Evolutionary conservation across 108 stramenopile species (phyloP), one percentile per base, ranked within the genome.

Genomic region (Epipyxis sp.): DNA sequence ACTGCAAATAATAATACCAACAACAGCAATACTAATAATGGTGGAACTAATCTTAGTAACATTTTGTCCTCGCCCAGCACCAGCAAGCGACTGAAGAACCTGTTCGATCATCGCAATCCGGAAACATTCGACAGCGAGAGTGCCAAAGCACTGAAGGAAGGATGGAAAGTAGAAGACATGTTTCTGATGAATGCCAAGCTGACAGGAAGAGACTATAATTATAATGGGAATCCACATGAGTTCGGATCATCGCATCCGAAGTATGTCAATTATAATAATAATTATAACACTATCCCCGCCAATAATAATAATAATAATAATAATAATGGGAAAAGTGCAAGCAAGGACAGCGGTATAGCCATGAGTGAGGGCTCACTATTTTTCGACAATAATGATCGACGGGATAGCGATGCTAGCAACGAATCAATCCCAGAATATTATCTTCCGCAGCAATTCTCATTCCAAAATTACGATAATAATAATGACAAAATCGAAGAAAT

Each of bases 191-290:
- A 74, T 57, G 44, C 71, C 20, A 39, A 3, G 3, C 34, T 74
- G 20, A 74, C 71, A 27, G 71, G 71, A 3, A 27, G 25, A 27
- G 44, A 46, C 6, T 74, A 74, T 37, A 6, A 13, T 54, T 74
- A 74, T 74, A 42, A 74, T 74, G 71, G 71, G 6, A 74, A 83
- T 72, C 83, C 83, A n/a, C 83, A 83, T 77, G 81, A 78, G n/a
- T 83, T 83, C 50, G 83, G 83, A 10, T 27, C 25, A 6, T 29
- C 71, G 3, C 71, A 74, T 57, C 71, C 71, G 16, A 37, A 32
- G 3, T 74, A 34, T 74, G 34, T 74, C 27, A 74, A 74, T 27
- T 74, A 74, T 25, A 10, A 6, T 29, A 42, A 37, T 13, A 25
- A 16, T 37, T 32, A 65, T 50, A 50, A 50, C n/a, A n/a, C n/a